Evolutionary conservation across 352 stramenopile species (phyloP).

Genomic region (Phytophthora melonis): DNA sequence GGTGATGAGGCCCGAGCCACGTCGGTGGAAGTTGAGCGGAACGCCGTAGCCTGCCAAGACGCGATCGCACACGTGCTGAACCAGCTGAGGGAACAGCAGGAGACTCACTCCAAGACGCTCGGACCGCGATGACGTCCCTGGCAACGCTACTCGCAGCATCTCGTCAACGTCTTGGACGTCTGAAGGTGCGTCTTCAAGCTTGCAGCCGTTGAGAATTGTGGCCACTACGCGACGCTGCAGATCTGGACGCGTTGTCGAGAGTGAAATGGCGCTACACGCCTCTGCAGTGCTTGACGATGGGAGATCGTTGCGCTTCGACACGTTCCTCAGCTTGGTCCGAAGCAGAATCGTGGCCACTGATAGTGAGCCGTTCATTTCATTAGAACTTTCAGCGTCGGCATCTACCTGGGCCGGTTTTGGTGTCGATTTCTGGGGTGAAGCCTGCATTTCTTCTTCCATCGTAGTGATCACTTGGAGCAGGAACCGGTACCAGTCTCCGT

Average conservation of each 20-base stretch:
- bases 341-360: constrained; percentile 34
- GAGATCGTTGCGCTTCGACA: neutral
- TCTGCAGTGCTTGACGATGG: constrained; percentile 5
- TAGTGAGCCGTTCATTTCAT: neutral
- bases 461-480: constrained; percentile 28
- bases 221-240: constrained; percentile 26
- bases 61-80: constrained; percentile 36
- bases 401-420: neutral
- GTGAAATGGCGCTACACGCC: neutral
- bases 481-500: constrained; percentile 42
- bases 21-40: constrained; percentile 19
- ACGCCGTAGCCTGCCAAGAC: constrained; percentile 41
- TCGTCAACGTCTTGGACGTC: constrained; percentile 3
- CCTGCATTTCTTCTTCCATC: constrained; percentile 24
- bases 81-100: constrained; percentile 37
- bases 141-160: constrained; percentile 3
- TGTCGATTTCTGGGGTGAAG: neutral
- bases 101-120: constrained; percentile 39
- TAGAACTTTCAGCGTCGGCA: neutral
- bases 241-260: constrained; percentile 12
- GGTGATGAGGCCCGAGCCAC: neutral
- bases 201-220: constrained; percentile 26
- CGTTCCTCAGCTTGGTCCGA: constrained; percentile 19
- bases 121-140: constrained; percentile 9
- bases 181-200: neutral